Base-by-base conservation (phyloP, 1,284 basidiomycete genomes). In the Microbotryum scabiosae region DNA sequence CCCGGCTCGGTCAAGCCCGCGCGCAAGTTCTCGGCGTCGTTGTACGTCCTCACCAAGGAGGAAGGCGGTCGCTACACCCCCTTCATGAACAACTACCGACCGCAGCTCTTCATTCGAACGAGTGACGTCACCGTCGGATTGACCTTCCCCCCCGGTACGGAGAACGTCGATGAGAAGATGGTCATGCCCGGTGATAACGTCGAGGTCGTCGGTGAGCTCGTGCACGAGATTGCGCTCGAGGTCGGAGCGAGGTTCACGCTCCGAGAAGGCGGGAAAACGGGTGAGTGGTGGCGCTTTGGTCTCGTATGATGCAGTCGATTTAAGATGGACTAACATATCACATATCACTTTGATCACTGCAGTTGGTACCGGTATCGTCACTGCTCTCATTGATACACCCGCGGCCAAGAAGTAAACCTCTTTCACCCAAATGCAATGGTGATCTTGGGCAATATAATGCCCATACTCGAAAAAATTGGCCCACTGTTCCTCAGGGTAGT, bases 141-240 rank as follows among this genome's bases (percentile, higher is more conserved):
- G 56, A 85, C 83, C 18, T 97, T 92, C 85, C 91, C 93, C 32
- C 85, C 86, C 57, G 91, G 85, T 54, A 79, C 78, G 55, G 75
- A 75, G 66, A 86, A 85, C 16, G 74, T 80, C 10, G 84, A 87
- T 70, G 77, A 78, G 70, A 77, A 77, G 69, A 75, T 92, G 83
- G 88, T 97, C 72, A 96, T 97, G 90, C 94, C 94, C 57, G 94
- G 96, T 72, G 96, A 98, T 80, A 96, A 96, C 73, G 86, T 98
- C 63, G 92, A 97, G 78, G 86, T 98, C 80, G 80, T 89, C 61
- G 90, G 88, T 72, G 81, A 85, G 52, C 82, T 98, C 49, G 82
- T 87, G 36, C 85, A 88, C 75, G 90, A 97, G 75, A 85, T 97
- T 67, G 92, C 92, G 48, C 83, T 91, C 60, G 94, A 98, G 78